phyloP scores from a whole-genome alignment of 441 rosid genomes.

The Gossypium gossypioides region DNA sequence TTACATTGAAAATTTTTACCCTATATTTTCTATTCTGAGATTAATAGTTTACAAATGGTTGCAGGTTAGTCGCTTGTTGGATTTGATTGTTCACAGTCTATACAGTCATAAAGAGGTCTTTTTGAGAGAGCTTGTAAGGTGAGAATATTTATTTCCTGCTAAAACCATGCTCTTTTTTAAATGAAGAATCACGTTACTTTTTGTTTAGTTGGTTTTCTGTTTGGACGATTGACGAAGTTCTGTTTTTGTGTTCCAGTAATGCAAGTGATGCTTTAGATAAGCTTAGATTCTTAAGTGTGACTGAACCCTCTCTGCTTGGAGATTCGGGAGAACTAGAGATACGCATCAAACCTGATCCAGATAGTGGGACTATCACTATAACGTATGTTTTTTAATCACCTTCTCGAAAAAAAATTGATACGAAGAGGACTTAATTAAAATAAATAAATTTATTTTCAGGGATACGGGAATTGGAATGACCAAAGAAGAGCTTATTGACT shows the following conservation, averaged over 20 bases:
- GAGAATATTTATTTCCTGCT: slow-evolving; percentile 14
- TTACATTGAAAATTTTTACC: neutral
- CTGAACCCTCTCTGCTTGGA: slow-evolving; percentile 84
- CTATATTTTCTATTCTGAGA: neutral
- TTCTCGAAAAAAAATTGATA: neutral
- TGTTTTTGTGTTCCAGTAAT: slow-evolving; percentile 41
- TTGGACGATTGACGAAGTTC: neutral
- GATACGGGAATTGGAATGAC: slow-evolving; percentile 98
- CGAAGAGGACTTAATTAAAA: slow-evolving; percentile 6
- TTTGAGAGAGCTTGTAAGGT: slow-evolving; percentile 95
- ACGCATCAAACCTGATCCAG: slow-evolving; percentile 78
- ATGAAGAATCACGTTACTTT: too few relatives aligned
- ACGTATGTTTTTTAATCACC: slow-evolving; percentile 29
- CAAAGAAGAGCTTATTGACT: slow-evolving; percentile 86
- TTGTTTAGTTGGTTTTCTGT: neutral
- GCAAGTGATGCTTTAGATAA: slow-evolving; percentile 98
- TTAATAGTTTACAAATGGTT: slow-evolving; percentile 5
- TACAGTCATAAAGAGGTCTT: slow-evolving; percentile 97
- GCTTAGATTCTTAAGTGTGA: slow-evolving; percentile 87
- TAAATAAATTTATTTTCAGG: slow-evolving; percentile 50
- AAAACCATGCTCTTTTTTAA: neutral
- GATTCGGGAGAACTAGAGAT: slow-evolving; percentile 88
- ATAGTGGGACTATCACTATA: slow-evolving; percentile 76
- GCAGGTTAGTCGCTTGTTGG: slow-evolving; percentile 89
- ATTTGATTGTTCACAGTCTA: slow-evolving; percentile 93